These are phyloP conservation scores for Mycena floridula DNA, from an alignment of 768 basidiomycete genomes.

Conservation along the genomic window DNA sequence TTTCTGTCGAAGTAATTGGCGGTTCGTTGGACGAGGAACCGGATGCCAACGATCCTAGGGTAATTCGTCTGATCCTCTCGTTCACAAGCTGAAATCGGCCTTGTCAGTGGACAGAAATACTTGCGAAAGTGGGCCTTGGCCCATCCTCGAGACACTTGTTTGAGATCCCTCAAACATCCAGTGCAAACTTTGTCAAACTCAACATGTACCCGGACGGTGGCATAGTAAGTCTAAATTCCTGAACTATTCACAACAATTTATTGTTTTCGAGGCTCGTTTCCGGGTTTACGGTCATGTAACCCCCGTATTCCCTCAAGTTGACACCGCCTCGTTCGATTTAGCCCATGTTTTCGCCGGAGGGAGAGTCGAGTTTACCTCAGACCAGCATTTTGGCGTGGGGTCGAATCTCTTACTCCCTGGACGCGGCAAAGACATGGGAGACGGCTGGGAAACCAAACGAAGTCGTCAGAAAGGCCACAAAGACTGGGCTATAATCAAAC, in stretches of 20 bases:
- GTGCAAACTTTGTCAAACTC: constrained; percentile 79
- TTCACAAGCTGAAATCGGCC: neutral
- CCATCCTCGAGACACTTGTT: constrained; percentile 90
- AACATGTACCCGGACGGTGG: constrained; percentile 98
- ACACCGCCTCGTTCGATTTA: constrained; percentile 61
- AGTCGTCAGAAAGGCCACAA: constrained; percentile 75
- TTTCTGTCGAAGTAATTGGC: constrained; percentile 62
- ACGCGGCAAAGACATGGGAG: constrained; percentile 90
- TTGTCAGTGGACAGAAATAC: constrained; percentile 70
- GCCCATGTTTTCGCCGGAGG: constrained; percentile 91
- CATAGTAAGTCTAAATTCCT: constrained; percentile 53
- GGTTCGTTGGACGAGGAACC: constrained; percentile 37
- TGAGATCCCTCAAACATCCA: constrained; percentile 46
- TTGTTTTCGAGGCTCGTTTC: constrained; percentile 74
- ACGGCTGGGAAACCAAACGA: constrained; percentile 97
- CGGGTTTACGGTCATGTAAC: constrained; percentile 80
- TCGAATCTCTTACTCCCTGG: constrained; percentile 90
- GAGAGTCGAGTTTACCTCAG: constrained; percentile 75
- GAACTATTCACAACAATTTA: constrained; percentile 4
- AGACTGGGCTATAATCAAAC: constrained; percentile 87
- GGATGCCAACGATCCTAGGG: constrained; percentile 42
- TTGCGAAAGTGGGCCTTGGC: constrained; percentile 71
- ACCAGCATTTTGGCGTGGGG: constrained; percentile 94
- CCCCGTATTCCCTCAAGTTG: constrained; percentile 51
- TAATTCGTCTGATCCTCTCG: constrained; percentile 24